Evolutionary conservation across 2,329 filamentous ascomycete species (phyloP).

Genomic region (Neopestalotiopsis rosae): DNA sequence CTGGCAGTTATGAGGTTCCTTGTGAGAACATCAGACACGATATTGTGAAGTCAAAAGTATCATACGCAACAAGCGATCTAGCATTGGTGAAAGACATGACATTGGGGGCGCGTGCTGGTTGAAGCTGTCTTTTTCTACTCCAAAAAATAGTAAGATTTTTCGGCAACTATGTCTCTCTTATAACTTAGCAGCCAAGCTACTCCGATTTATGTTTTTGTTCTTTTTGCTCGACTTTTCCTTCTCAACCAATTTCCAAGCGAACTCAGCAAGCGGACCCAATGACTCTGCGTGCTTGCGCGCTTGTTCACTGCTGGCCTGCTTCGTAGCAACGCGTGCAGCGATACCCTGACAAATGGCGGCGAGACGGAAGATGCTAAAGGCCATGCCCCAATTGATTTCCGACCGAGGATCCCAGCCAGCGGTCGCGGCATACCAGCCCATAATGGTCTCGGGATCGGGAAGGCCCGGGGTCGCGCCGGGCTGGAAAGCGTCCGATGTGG

Average conservation of each 20-base stretch:
- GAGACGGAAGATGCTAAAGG: slow-evolving; percentile 66
- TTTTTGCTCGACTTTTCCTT: slow-evolving; percentile 31
- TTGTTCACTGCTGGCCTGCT: slow-evolving; percentile 88
- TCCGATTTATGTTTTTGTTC: slow-evolving; percentile 13
- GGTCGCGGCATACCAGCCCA: slow-evolving; percentile 70
- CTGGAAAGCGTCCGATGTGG: slow-evolving; percentile 56
- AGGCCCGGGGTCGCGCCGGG: slow-evolving; percentile 67
- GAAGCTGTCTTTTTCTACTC: too few species aligned
- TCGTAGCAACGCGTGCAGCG: slow-evolving; percentile 80
- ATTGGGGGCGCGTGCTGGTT: too few species aligned
- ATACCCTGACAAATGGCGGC: slow-evolving; percentile 83
- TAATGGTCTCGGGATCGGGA: slow-evolving; percentile 51
- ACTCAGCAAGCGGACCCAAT: slow-evolving; percentile 74
- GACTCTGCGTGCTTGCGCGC: slow-evolving; percentile 74
- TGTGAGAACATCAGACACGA: too few species aligned
- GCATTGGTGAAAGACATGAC: too few species aligned
- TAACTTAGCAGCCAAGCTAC: slow-evolving; percentile 7
- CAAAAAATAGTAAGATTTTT: too few species aligned
- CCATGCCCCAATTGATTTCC: slow-evolving; percentile 67
- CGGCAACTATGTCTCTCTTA: not conserved
- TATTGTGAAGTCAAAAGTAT: too few species aligned
- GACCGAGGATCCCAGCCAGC: slow-evolving; percentile 68
- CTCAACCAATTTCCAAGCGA: slow-evolving; percentile 77
- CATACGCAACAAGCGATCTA: too few species aligned
- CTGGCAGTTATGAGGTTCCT: too few species aligned